These are phyloP conservation scores for Hypoxylon fuscum DNA, from an alignment of 495 filamentous ascomycete genomes.

Conservation along the genomic window DNA sequence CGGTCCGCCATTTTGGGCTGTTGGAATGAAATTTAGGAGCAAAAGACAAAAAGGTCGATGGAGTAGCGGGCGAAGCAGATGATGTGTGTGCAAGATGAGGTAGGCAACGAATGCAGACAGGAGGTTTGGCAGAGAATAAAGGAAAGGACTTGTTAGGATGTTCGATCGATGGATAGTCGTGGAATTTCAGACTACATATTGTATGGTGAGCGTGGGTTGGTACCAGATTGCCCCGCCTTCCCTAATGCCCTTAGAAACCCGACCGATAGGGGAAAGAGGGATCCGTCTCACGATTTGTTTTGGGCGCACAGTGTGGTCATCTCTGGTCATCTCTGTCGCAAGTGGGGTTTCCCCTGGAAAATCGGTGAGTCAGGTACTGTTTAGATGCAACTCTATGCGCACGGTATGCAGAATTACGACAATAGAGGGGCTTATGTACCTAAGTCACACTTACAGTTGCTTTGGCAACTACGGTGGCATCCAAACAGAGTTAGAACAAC, in stretches of 20 bases:
- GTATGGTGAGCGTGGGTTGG: slow-evolving; percentile 41
- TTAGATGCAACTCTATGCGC: background rate
- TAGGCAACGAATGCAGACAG: slow-evolving; percentile 32
- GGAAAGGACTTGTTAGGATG: slow-evolving; percentile 33
- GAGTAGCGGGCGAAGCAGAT: slow-evolving; percentile 26
- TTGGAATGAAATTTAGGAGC: slow-evolving; percentile 8
- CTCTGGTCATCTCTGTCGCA: slow-evolving; percentile 7
- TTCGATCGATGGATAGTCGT: slow-evolving; percentile 33
- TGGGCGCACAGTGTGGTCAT: slow-evolving; percentile 36
- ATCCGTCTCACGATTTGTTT: slow-evolving; percentile 40
- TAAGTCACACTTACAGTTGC: slow-evolving; percentile 20
- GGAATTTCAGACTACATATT: slow-evolving; percentile 45
- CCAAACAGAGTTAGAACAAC: slow-evolving; percentile 34
- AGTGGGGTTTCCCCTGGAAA: slow-evolving; percentile 3
- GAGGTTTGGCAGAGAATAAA: slow-evolving; percentile 31
- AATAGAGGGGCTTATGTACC: slow-evolving; percentile 23
- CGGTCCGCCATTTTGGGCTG: slow-evolving; percentile 64
- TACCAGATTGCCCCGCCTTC: slow-evolving; percentile 46
- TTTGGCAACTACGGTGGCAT: slow-evolving; percentile 26
- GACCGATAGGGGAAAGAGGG: slow-evolving; percentile 38
- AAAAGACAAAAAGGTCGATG: slow-evolving; percentile 23
- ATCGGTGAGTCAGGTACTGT: slow-evolving; percentile 12
- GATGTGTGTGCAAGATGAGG: slow-evolving; percentile 30
- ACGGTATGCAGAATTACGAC: slow-evolving; percentile 4
- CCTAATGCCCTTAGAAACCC: slow-evolving; percentile 25